Percentiles rank a stretch among this genome's conserved stretches.
These are phyloP conservation scores for Corinectria fuckeliana DNA, from an alignment of 2,329 filamentous ascomycete species.

Conservation along the genomic window DNA sequence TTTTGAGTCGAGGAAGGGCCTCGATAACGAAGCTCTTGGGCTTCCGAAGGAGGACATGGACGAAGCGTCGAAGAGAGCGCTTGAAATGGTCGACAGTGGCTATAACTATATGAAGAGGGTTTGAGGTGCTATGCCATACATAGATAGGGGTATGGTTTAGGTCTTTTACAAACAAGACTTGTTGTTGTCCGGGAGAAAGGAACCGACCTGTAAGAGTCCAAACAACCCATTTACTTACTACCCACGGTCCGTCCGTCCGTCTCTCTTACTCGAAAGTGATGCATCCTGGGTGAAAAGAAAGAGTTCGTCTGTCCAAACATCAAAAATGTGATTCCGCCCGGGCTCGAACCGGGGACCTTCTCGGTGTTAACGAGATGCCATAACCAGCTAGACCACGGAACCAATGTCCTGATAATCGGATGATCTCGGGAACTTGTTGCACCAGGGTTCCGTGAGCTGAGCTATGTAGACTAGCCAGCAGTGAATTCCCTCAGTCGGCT, in stretches of 20 bases:
- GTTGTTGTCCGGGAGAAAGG: too few species aligned
- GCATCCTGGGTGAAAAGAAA: not conserved
- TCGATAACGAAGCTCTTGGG: conserved; percentile 59
- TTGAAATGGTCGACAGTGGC: conserved; percentile 47
- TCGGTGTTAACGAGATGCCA: conserved; percentile 25
- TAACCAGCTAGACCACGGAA: conserved; percentile 36
- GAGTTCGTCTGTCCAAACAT: not conserved
- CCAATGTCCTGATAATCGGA: conserved; percentile 1
- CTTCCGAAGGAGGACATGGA: conserved; percentile 66
- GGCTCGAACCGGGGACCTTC: conserved; percentile 27
- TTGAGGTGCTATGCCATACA: too few species aligned
- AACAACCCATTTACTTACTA: too few species aligned
- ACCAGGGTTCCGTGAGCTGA: not conserved
- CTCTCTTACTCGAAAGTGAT: not conserved
- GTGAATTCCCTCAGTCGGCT: too few species aligned
- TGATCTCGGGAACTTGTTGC: not conserved
- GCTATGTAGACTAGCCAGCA: not conserved
- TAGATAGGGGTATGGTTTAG: too few species aligned
- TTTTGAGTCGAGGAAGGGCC: conserved; percentile 46
- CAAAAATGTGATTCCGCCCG: conserved; percentile 19
- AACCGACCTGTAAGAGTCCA: too few species aligned
- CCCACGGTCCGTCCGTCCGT: too few species aligned
- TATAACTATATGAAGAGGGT: conserved; percentile 35
- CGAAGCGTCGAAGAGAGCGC: conserved; percentile 56
- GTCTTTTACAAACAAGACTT: not conserved